Conservation (phyloP, 352 stramenopile genomes). For the Globisporangium mamillatum region DNA sequence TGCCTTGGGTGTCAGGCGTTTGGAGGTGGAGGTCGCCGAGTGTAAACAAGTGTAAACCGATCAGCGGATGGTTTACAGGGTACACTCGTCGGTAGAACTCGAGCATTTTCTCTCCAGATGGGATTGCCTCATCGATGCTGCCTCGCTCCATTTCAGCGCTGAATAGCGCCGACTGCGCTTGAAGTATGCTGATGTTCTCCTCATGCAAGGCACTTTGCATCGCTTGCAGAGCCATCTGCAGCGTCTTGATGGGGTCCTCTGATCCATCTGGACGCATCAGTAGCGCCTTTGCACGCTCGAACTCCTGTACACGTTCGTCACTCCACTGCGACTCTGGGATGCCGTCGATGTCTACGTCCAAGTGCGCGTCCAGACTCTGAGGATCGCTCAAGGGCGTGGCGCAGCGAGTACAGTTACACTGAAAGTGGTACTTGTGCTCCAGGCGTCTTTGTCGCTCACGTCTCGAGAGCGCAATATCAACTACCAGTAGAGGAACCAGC, state of each 20-base stretch:
- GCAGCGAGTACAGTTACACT: conserved; percentile 53
- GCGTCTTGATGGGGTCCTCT: conserved; percentile 21
- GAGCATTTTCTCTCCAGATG: conserved; percentile 45
- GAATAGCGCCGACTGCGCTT: conserved; percentile 51
- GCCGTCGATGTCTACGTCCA: conserved; percentile 53
- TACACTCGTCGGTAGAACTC: conserved; percentile 64
- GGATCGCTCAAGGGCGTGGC: conserved; percentile 24
- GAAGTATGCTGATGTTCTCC: conserved; percentile 45
- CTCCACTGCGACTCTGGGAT: conserved; percentile 36
- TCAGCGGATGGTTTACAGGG: conserved; percentile 53
- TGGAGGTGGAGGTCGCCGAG: conserved; percentile 40
- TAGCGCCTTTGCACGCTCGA: conserved; percentile 18
- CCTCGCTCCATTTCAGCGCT: conserved; percentile 49
- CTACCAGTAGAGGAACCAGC: conserved; percentile 20
- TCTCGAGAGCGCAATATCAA: conserved; percentile 56
- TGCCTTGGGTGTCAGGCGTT: conserved; percentile 8
- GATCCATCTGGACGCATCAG: conserved; percentile 1
- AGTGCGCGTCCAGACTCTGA: conserved; percentile 32
- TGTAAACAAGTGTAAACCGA: conserved; percentile 61
- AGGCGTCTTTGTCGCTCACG: conserved; percentile 42
- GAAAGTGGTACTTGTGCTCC: conserved; percentile 61
- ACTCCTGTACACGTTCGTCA: conserved; percentile 21
- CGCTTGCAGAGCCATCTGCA: conserved; percentile 23
- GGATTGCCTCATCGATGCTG: conserved; percentile 26
- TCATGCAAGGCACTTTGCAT: conserved; percentile 33